Conservation (phyloP, 2,329 filamentous ascomycete species). For the Cladophialophora bantiana region DNA sequence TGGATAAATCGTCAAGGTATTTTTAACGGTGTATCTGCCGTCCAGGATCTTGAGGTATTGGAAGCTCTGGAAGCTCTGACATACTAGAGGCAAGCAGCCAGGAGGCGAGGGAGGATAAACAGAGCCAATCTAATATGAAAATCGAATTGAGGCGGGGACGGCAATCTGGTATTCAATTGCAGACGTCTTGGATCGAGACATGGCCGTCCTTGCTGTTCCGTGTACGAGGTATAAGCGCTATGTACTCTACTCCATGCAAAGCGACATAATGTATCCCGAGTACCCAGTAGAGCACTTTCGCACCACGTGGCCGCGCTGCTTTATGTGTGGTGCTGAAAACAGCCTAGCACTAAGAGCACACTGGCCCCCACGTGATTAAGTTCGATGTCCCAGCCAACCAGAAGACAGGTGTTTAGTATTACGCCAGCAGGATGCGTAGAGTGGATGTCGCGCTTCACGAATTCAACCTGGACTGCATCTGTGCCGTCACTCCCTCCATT, state of each 20-base stretch:
- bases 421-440: constrained; percentile 11
- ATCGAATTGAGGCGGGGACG: background rate
- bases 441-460: constrained; percentile 14
- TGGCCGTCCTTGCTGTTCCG: background rate
- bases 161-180: background rate
- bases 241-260: background rate
- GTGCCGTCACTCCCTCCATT: constrained; percentile 30
- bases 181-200: background rate
- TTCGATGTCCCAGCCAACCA: constrained; percentile 24
- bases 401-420: constrained; percentile 29
- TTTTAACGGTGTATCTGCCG: background rate
- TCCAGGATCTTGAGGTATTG: background rate
- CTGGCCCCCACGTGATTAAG: constrained; percentile 6
- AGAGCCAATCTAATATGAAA: constrained; percentile 2
- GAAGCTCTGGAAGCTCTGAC: background rate
- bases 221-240: background rate
- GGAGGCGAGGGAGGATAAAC: background rate
- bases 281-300: no score
- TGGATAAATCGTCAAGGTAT: background rate
- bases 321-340: no score
- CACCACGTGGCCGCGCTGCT: no score
- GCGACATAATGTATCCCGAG: no score
- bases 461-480: constrained; percentile 18
- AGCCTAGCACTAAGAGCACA: no score
- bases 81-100: background rate